Base-by-base conservation (phyloP, 1,139 yeast species). In the Hanseniaspora uvarum region DNA sequence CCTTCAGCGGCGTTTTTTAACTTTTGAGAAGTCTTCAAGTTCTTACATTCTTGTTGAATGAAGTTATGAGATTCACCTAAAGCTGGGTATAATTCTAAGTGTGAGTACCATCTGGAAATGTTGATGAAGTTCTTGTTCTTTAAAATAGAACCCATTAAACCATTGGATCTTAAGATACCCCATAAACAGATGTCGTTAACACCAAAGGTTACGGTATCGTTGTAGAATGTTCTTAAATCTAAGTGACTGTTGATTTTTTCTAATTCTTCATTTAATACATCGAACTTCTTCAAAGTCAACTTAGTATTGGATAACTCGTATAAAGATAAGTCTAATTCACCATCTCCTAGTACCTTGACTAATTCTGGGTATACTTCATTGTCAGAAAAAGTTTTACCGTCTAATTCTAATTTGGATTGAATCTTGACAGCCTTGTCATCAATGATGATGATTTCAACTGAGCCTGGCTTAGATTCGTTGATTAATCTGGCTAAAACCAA, bases 111-210 rank as follows among this genome's bases (percentile, higher is more conserved):
- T 74, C 98, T 84, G 54, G 95, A 80, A 60, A 92, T 79, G 70
- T 89, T 88, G 66, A 81, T 76, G 71, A 83, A 87, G 33, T 83
- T 83, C 54, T 83, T 86, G 70, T 80, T 85, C 74, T 87, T 89
- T 68, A 89, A 77, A 58, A 86, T 81, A 12, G 96, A 86, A 31
- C 92, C 95, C 75, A 88, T 87, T 67, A 92, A 82, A 54, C 95
- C 87, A 68, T 92, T 89, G 59, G 95, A 86, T 72, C 96, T 81
- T 62, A 92, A 76, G 45, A 83, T 86, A 69, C 97, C 97, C 96
- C 96, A 92, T 31, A 85, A 76, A 16, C 94, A 86, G 58, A 87
- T 73, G 70, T 92, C 98, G n/a, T 53, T 46, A 14, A 53, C 45
- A 24, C 37, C 40, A 38, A 47, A 53, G 28, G 73, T 63, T 69